These are phyloP conservation scores for Alnus rubra DNA, from an alignment of 306 rosid species.

Conservation along the genomic window DNA sequence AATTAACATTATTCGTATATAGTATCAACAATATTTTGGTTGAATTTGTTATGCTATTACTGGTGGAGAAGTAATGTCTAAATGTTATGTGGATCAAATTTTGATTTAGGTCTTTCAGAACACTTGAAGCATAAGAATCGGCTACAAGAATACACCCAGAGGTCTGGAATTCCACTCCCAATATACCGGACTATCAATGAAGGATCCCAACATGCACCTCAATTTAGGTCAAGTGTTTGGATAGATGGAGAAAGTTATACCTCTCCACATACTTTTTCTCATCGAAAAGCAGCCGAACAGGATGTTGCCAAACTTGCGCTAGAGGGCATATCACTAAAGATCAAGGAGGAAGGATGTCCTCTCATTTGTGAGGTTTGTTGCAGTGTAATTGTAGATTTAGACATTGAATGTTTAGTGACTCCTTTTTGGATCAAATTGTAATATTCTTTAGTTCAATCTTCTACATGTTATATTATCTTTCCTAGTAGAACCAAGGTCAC, in stretches of 20 bases:
- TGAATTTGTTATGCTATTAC: neutral
- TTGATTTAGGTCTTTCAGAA: slow-evolving; percentile 17
- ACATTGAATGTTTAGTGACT: neutral
- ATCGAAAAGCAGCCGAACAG: slow-evolving; percentile 51
- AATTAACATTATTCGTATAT: neutral
- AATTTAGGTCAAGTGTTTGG: slow-evolving; percentile 39
- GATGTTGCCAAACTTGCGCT: slow-evolving; percentile 51
- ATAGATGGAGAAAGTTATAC: slow-evolving; percentile 39
- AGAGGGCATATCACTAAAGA: slow-evolving; percentile 16
- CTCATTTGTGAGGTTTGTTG: slow-evolving; percentile 42
- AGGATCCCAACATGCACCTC: slow-evolving; percentile 31
- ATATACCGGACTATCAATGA: slow-evolving; percentile 39
- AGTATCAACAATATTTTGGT: neutral
- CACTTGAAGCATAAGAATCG: slow-evolving; percentile 26
- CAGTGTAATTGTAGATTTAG: neutral
- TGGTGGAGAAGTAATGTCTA: neutral
- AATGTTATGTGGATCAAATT: neutral
- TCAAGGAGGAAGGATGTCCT: slow-evolving; percentile 36
- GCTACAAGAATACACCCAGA: slow-evolving; percentile 37
- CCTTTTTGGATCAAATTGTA: neutral
- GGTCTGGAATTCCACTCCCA: slow-evolving; percentile 27
- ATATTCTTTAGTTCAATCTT: neutral
- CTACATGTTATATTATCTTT: neutral
- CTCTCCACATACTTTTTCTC: slow-evolving; percentile 28
- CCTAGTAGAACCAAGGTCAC: neutral